Evolutionary conservation across 345 rosid species (phyloP), one percentile per base, ranked within the genome.

Genomic region (Stellera chamaejasme): DNA sequence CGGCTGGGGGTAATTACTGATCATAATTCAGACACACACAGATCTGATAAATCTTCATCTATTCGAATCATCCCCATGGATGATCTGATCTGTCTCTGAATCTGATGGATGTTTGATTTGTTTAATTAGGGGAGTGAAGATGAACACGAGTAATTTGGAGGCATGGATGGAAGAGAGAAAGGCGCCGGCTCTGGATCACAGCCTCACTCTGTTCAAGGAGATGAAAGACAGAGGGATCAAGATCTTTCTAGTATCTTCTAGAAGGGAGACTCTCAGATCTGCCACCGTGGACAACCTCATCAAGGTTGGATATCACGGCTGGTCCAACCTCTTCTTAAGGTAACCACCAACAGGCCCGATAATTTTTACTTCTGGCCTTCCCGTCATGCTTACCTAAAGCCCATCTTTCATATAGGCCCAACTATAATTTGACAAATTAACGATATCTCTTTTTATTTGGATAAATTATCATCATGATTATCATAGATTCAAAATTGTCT

Each of bases 271-370:
- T 45, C 79, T 87, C 32, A 69, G 97, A 74, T 79, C 91, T 50
- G 62, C 86, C 60, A 90, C 97, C 2, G 87, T 83, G 0, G 86
- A 84, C 51, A 87, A 90, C 67, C 97, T 87, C 46, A 79, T 90
- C 62, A 64, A 73, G 13, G 94, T 64, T 19, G 97, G 97, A n/a
- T 87, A 78, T 57, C 87, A 87, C 52, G 94, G 96, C 26, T 90
- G 97, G 97, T 44, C 83, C 43, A 47, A 71, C 45, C 90, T 90
- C 47, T 59, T 75, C 11, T 66, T 90, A 59, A 87, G 97, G 94
- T 81, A 80, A 43, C 13, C 45, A 0, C 27, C 49, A 11, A 0
- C 27, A 26, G 11, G 43, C 27, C 39, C 45, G 15, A 1, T 19
- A 19, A 49, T 2, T 50, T 15, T 32, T 27, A 16, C 10, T 52